These are phyloP conservation scores for Penicillium sp. DNA, from an alignment of 2,329 filamentous ascomycete species.

Conservation along the genomic window DNA sequence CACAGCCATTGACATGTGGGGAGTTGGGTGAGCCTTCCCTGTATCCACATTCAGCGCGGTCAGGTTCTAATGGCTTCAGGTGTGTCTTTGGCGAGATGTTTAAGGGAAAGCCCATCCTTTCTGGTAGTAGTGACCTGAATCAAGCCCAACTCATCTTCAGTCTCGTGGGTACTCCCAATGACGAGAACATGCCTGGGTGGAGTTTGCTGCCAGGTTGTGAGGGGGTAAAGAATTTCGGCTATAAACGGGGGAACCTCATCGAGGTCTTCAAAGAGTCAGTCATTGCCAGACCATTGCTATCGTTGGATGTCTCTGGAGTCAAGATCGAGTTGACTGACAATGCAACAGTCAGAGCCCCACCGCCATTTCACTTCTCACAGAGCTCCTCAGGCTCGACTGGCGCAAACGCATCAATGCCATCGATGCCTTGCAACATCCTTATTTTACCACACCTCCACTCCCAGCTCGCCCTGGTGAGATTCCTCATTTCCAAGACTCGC, in stretches of 20 bases:
- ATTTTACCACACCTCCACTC: conserved; percentile 75
- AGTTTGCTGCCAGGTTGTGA: conserved; percentile 77
- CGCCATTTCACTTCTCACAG: conserved; percentile 74
- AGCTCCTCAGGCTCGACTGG: conserved; percentile 88
- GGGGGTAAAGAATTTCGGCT: conserved; percentile 61
- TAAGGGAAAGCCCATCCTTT: conserved; percentile 83
- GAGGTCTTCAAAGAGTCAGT: conserved; percentile 70
- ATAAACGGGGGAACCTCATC: conserved; percentile 63
- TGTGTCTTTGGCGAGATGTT: conserved; percentile 99
- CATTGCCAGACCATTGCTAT: background rate
- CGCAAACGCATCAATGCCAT: conserved; percentile 84
- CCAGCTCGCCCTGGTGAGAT: conserved; percentile 82
- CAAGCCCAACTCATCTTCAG: conserved; percentile 94
- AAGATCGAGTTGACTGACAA: background rate
- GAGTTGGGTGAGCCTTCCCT: conserved; percentile 70
- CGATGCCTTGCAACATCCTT: conserved; percentile 87
- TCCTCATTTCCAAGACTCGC: conserved; percentile 89
- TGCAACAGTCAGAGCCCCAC: conserved; percentile 58
- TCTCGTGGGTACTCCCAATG: conserved; percentile 82
- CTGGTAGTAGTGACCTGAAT: conserved; percentile 82
- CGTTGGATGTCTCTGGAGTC: background rate
- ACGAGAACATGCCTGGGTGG: conserved; percentile 92
- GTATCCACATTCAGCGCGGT: conserved; percentile 9
- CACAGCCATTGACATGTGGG: conserved; percentile 98
- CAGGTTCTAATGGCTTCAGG: conserved; percentile 46